Conservation (phyloP, 2,329 filamentous ascomycete species). For the Parastagonospora avenae region DNA sequence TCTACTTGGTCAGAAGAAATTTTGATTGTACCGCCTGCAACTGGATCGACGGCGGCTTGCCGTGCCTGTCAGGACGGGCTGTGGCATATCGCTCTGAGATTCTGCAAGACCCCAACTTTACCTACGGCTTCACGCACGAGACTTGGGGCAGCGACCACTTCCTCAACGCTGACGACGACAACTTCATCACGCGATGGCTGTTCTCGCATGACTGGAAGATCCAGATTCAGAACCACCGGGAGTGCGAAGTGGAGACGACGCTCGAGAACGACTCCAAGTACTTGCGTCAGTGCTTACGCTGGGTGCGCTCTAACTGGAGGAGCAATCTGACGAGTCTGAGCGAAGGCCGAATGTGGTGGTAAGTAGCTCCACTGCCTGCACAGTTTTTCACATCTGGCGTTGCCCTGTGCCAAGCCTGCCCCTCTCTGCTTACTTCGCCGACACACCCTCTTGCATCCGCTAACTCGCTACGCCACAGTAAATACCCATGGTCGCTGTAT, state of each 20-base stretch:
- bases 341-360: conserved; percentile 86
- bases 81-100: conserved; percentile 91
- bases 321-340: conserved; percentile 92
- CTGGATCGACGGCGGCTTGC: conserved; percentile 93
- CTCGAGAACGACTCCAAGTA: conserved; percentile 89
- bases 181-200: conserved; percentile 96
- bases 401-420: conserved; percentile 36
- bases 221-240: conserved; percentile 89
- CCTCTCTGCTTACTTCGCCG: conserved; percentile 27
- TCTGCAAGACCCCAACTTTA: conserved; percentile 81
- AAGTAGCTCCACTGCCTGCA: conserved; percentile 53
- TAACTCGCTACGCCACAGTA: conserved; percentile 59
- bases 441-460: conserved; percentile 22
- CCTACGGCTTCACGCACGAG: conserved; percentile 88
- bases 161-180: conserved; percentile 95
- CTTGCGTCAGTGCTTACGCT: conserved; percentile 89
- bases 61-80: conserved; percentile 93
- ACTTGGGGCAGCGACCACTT: conserved; percentile 73
- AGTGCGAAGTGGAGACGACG: conserved; percentile 85
- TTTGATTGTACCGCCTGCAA: conserved; percentile 97
- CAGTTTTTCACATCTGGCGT: conserved; percentile 23
- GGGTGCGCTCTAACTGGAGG: conserved; percentile 97
- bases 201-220: conserved; percentile 92
- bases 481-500: conserved; percentile 92
- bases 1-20: conserved; percentile 92